Evolutionary conservation across 768 basidiomycete genomes (phyloP), one percentile per base, ranked within the genome.

Genomic region (Multifurca ochricompacta): DNA sequence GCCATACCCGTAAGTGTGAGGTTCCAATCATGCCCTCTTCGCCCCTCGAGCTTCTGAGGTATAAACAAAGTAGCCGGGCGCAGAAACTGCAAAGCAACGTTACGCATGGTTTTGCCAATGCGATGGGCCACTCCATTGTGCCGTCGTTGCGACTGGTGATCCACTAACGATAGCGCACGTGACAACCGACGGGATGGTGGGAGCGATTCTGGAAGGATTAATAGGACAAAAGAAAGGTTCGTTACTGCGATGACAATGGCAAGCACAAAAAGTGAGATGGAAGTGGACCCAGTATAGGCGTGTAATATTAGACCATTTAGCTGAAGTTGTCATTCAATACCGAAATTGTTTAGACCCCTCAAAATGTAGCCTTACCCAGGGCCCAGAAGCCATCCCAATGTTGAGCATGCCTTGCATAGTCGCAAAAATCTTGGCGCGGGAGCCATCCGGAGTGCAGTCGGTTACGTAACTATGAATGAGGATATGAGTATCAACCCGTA

Each of bases 391-490:
- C 41, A 61, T 51, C 27, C 60, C 60, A n/a, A 61, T 60, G 28
- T 61, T 60, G 23, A 61, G 51, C 58, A 61, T 61, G 7, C 58
- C 60, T 30, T 61, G 60, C 45, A 61, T 53, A 2, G 51, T 61
- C 7, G 59, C 49, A 39, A 61, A 61, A 7, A 61, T 61, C 51
- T 59, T 55, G 19, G 60, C 48, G 32, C 60, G 60, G 7, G 60
- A 61, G 21, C 58, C 60, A 43, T 59, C 60, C 13, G 54, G 46
- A 23, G 60, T 56, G 32, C 60, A 61, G 36, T 61, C 60, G 27
- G 60, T 56, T 13, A 51, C 59, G 36, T 61, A 61, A 23, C 60
- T 61, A 48, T 28, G 18, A 28, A 28, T 2, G 23, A 4, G 35
- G 14, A 48, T 4, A 34, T 37, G 28, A 18, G 18, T 30, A 21